Evolutionary conservation across 441 rosid genomes (phyloP).

Genomic region (Erodium texanum): DNA sequence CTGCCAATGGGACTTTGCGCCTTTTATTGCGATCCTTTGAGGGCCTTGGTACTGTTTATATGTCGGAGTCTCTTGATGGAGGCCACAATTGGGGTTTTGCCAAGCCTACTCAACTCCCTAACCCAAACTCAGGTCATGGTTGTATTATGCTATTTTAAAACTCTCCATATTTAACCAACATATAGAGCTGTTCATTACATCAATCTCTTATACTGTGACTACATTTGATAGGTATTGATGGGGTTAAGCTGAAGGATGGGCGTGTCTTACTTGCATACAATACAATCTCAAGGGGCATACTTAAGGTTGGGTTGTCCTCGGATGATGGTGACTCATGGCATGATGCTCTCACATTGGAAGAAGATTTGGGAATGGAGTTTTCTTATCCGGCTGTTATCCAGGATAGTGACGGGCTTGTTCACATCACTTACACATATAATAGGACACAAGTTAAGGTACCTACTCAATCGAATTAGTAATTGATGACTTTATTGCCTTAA

Average conservation of each 20-base stretch:
- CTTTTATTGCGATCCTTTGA: slow-evolving; percentile 53
- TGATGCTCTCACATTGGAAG: slow-evolving; percentile 60
- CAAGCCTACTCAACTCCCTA: slow-evolving; percentile 55
- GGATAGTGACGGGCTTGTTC: slow-evolving; percentile 56
- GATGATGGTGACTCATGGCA: slow-evolving; percentile 82
- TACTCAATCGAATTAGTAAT: no score
- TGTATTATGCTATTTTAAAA: not conserved
- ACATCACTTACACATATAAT: slow-evolving; percentile 68
- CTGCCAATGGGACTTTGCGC: slow-evolving; percentile 50
- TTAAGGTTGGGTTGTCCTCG: slow-evolving; percentile 56
- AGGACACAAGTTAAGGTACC: slow-evolving; percentile 83
- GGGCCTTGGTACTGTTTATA: slow-evolving; percentile 54
- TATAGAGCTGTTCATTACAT: no score
- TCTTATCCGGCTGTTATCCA: slow-evolving; percentile 84
- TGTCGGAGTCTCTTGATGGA: slow-evolving; percentile 71
- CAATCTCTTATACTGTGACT: no score
- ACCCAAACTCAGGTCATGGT: slow-evolving; percentile 76
- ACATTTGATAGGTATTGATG: slow-evolving; percentile 52
- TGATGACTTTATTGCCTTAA: not conserved
- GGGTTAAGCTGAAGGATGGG: slow-evolving; percentile 65
- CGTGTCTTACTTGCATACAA: slow-evolving; percentile 64
- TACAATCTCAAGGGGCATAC: slow-evolving; percentile 69
- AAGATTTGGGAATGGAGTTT: slow-evolving; percentile 54
- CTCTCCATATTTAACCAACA: no score
- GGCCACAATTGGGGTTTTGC: slow-evolving; percentile 71